Conservation (phyloP, 495 filamentous ascomycete species). For the Aspergillus campestris region DNA sequence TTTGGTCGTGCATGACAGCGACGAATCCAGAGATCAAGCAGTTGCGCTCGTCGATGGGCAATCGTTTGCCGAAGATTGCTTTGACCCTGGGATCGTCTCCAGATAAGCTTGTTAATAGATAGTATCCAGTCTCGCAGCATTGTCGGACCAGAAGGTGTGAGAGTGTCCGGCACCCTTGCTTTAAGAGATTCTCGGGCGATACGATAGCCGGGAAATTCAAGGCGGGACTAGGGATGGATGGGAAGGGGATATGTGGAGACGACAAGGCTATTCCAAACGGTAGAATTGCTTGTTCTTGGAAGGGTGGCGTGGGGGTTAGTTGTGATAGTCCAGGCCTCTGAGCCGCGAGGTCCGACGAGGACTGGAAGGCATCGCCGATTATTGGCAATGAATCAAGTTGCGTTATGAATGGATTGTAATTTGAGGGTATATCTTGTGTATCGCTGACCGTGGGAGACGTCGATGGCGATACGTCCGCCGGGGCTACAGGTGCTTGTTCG, state of each 20-base stretch:
- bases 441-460: constrained; percentile 3
- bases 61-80: constrained; percentile 16
- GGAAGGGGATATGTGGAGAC: constrained; percentile 7
- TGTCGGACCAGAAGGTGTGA: constrained; percentile 23
- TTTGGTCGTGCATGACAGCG: constrained; percentile 13
- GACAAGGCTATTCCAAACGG: constrained; percentile 17
- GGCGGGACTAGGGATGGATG: constrained; percentile 3
- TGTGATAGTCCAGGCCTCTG: constrained; percentile 10
- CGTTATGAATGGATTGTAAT: constrained; percentile 6
- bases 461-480: constrained; percentile 1
- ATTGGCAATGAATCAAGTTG: constrained; percentile 6
- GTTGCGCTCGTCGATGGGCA: constrained; percentile 16
- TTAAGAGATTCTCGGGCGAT: constrained; percentile 5
- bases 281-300: constrained; percentile 14
- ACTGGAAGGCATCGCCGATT: constrained; percentile 6
- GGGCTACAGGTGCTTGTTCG: constrained; percentile 7
- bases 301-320: constrained; percentile 15
- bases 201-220: constrained; percentile 8
- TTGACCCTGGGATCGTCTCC: constrained; percentile 8
- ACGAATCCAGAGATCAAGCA: constrained; percentile 15
- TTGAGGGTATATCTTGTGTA: constrained; percentile 6
- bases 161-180: constrained; percentile 13
- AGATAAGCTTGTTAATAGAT: constrained; percentile 13
- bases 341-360: constrained; percentile 2
- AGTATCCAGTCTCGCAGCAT: constrained; percentile 20